Percentiles rank a stretch among this genome's conserved stretches.
Evolutionary conservation across 768 basidiomycete species (phyloP).

Genomic region (Hygrocybe coccinea): DNA sequence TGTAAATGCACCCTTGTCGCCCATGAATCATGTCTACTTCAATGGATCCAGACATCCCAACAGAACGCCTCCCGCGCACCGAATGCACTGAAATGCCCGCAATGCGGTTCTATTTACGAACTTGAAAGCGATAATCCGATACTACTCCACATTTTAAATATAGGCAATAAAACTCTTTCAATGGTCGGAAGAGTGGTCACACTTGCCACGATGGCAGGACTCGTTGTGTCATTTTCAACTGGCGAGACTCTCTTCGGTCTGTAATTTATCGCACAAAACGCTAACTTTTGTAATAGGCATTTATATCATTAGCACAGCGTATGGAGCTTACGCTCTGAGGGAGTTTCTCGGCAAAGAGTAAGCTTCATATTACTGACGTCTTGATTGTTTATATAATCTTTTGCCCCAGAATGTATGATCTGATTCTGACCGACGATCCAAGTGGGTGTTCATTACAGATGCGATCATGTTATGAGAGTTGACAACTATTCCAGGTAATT

Average conservation of each 20-base stretch:
- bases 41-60: constrained; percentile 75
- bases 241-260: constrained; percentile 39
- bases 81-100: constrained; percentile 76
- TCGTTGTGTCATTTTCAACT: constrained; percentile 53
- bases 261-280: neutral
- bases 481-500: constrained; percentile 36
- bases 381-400: neutral
- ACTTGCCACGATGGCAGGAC: constrained; percentile 43
- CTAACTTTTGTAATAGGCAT: constrained; percentile 25
- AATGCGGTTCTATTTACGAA: constrained; percentile 64
- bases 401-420: constrained; percentile 50
- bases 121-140: constrained; percentile 60
- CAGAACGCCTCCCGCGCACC: constrained; percentile 46
- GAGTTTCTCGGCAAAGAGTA: constrained; percentile 69
- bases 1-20: constrained; percentile 78
- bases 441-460: neutral
- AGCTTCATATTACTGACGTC: constrained; percentile 14
- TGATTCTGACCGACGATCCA: constrained; percentile 64
- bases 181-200: constrained; percentile 50
- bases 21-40: constrained; percentile 72
- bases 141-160: constrained; percentile 46
- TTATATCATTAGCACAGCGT: constrained; percentile 52
- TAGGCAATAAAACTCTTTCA: constrained; percentile 47
- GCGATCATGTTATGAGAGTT: neutral
- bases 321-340: constrained; percentile 67